Conservation (phyloP, 345 rosid genomes). For the Combretum micranthum region DNA sequence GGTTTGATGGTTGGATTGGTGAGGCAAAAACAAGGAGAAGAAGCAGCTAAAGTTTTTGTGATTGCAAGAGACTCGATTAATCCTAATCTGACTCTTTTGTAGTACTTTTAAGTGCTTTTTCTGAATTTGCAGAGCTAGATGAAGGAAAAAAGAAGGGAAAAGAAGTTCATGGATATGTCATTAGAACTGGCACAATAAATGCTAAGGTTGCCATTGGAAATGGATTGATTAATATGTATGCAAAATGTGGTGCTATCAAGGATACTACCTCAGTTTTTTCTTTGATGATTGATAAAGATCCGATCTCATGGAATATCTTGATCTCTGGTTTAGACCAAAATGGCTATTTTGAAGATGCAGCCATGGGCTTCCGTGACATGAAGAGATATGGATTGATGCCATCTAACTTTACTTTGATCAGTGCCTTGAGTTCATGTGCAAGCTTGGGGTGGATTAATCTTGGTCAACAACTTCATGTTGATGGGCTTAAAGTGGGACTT, state of each 20-base stretch:
- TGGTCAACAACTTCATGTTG: conserved; percentile 68
- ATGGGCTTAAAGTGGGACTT: conserved; percentile 64
- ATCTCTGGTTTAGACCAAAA: conserved; percentile 87
- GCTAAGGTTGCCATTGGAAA: conserved; percentile 54
- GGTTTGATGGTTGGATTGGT: conserved; percentile 86
- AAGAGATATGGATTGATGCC: conserved; percentile 45
- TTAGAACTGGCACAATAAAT: conserved; percentile 45
- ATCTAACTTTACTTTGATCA: conserved; percentile 60
- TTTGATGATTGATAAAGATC: conserved; percentile 58
- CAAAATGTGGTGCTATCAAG: conserved; percentile 59
- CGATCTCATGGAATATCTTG: conserved; percentile 85
- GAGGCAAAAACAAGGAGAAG: conserved; percentile 60
- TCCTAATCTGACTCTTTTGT: conserved; percentile 57
- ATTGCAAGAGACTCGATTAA: conserved; percentile 44
- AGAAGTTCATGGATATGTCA: conserved; percentile 74
- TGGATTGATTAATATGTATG: conserved; percentile 84
- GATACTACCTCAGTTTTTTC: conserved; percentile 53
- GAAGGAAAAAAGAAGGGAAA: conserved; percentile 67
- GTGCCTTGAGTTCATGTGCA: conserved; percentile 80
- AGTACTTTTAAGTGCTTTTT: conserved; percentile 64
- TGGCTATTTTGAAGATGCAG: conserved; percentile 56
- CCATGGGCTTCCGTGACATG: conserved; percentile 43
- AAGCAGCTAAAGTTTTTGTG: conserved; percentile 52
- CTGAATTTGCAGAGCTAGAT: conserved; percentile 44
- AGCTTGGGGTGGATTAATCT: conserved; percentile 53